Evolutionary conservation across 768 basidiomycete genomes (phyloP).

Genomic region (Pleurotus pulmonarius): DNA sequence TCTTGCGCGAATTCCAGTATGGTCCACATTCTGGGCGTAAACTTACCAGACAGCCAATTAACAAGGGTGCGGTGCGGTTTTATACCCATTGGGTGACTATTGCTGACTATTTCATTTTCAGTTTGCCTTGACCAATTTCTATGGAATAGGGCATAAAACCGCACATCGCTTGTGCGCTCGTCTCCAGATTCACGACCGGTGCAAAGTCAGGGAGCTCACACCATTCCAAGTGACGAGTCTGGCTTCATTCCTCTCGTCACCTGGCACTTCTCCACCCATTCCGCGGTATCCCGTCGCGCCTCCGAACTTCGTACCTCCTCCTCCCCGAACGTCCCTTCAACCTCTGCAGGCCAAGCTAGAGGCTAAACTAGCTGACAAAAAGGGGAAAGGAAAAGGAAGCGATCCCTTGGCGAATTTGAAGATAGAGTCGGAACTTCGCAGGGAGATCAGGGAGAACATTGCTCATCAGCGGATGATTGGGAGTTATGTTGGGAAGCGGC

Average conservation of each 20-base stretch:
- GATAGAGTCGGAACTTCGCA: constrained; percentile 84
- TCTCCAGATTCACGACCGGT: constrained; percentile 84
- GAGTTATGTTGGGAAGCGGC: constrained; percentile 88
- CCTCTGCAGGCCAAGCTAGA: constrained; percentile 35
- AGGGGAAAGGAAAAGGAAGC: constrained; percentile 16
- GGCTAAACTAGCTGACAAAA: constrained; percentile 18
- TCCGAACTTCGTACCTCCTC: constrained; percentile 45
- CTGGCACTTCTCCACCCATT: constrained; percentile 66
- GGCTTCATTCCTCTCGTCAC: constrained; percentile 93
- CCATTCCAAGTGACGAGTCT: constrained; percentile 86
- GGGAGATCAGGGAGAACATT: constrained; percentile 86
- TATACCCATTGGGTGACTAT: background rate
- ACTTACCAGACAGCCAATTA: constrained; percentile 71
- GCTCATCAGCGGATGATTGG: constrained; percentile 92
- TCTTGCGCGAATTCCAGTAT: constrained; percentile 30
- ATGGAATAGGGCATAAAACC: constrained; percentile 77
- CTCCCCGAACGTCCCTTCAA: constrained; percentile 33
- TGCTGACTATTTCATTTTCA: constrained; percentile 34
- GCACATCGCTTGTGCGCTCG: constrained; percentile 86
- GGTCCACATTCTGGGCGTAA: constrained; percentile 87
- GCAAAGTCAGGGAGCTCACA: constrained; percentile 77
- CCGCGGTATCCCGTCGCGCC: constrained; percentile 66
- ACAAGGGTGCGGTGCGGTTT: constrained; percentile 55
- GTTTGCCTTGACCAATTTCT: constrained; percentile 90
- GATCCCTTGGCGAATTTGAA: constrained; percentile 74